phyloP scores from a whole-genome alignment of 306 rosid species.

The Glycine latifolia region DNA sequence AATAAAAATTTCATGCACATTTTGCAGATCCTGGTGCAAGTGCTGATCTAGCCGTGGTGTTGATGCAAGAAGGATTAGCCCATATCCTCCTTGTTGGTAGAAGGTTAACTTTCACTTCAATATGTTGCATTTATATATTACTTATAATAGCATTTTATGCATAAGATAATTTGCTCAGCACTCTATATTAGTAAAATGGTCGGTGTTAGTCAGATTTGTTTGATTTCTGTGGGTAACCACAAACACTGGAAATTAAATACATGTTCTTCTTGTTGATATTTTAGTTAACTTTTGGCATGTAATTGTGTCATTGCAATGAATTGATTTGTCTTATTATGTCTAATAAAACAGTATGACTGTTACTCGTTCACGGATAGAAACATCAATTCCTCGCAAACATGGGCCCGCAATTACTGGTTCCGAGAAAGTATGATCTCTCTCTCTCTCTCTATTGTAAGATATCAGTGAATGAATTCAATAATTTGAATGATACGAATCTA shows the following conservation, averaged over 20 bases:
- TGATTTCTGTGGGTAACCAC: conserved; percentile 35
- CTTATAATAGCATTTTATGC: background rate
- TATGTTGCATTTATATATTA: background rate
- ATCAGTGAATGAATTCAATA: conserved; percentile 34
- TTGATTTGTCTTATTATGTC: conserved; percentile 40
- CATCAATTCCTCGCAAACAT: conserved; percentile 97
- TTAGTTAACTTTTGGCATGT: conserved; percentile 25
- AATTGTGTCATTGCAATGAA: conserved; percentile 24
- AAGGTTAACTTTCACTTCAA: conserved; percentile 60
- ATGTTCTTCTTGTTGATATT: conserved; percentile 31
- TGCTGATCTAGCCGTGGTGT: conserved; percentile 95
- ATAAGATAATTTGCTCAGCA: conserved; percentile 23
- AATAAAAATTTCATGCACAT: conserved; percentile 37
- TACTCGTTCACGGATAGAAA: conserved; percentile 90
- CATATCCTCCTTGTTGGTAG: conserved; percentile 90
- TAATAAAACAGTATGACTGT: conserved; percentile 75
- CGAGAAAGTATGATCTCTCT: conserved; percentile 68
- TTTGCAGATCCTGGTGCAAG: conserved; percentile 90
- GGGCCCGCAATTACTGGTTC: conserved; percentile 97
- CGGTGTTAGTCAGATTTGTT: conserved; percentile 13
- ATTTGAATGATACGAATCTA: conserved; percentile 36
- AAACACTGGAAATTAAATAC: conserved; percentile 23
- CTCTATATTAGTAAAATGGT: conserved; percentile 1
- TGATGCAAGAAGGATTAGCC: conserved; percentile 99
- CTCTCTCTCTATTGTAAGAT: conserved; percentile 25